Evolutionary conservation across 192 early-diverging fungal species (phyloP).

Genomic region (Lunasporangiospora selenospora): DNA sequence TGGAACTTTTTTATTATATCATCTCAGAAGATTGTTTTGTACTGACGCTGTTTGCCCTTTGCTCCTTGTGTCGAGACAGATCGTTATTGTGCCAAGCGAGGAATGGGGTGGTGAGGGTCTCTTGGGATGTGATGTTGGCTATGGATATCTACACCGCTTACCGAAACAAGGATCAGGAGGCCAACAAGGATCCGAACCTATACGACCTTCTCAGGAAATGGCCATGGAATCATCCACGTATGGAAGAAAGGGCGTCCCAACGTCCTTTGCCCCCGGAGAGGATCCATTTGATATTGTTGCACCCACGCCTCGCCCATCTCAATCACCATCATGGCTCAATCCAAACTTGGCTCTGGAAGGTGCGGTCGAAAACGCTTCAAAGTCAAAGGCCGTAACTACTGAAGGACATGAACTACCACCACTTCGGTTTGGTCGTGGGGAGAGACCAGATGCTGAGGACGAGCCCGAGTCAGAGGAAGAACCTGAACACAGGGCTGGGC

Average conservation of each 20-base stretch:
- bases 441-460: slow-evolving; percentile 37
- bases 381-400: neutral
- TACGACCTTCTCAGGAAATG: slow-evolving; percentile 31
- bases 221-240: slow-evolving; percentile 1
- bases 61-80: slow-evolving; percentile 50
- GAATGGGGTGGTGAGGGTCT: slow-evolving; percentile 75
- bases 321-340: slow-evolving; percentile 39
- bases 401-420: slow-evolving; percentile 18
- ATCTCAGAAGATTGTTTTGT: neutral
- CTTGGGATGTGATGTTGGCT: slow-evolving; percentile 77
- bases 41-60: neutral
- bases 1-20: no score
- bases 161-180: slow-evolving; percentile 28
- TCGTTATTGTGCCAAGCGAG: slow-evolving; percentile 68
- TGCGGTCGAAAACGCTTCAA: slow-evolving; percentile 1
- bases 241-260: slow-evolving; percentile 25
- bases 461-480: slow-evolving; percentile 42
- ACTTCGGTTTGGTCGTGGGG: slow-evolving; percentile 35
- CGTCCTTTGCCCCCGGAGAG: slow-evolving; percentile 20
- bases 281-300: slow-evolving; percentile 32
- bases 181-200: slow-evolving; percentile 14
- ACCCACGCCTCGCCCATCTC: slow-evolving; percentile 37
- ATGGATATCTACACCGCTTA: slow-evolving; percentile 52
- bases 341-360: slow-evolving; percentile 19
- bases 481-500: slow-evolving; percentile 6